phyloP scores from a whole-genome alignment of 176 grass and related monocot species.

The Aegilops longissima region DNA sequence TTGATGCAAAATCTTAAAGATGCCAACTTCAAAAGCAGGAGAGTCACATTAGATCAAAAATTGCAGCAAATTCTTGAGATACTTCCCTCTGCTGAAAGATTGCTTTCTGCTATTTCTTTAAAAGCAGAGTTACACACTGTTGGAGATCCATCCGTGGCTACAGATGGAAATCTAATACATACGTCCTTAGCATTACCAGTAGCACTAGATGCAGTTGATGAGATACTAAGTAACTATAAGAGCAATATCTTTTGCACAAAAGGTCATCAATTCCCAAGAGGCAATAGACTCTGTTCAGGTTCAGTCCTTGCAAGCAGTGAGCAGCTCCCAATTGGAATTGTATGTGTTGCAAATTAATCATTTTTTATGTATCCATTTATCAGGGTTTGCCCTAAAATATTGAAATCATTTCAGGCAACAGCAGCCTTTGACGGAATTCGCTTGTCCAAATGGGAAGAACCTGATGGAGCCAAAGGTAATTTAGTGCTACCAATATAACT shows the following conservation, averaged over 20 bases:
- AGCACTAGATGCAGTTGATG: constrained; percentile 74
- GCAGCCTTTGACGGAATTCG: constrained; percentile 79
- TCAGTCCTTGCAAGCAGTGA: constrained; percentile 85
- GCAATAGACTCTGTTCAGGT: constrained; percentile 65
- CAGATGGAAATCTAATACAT: constrained; percentile 63
- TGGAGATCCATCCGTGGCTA: constrained; percentile 46
- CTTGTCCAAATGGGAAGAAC: constrained; percentile 92
- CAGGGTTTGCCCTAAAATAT: constrained; percentile 1
- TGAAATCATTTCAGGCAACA: constrained; percentile 61
- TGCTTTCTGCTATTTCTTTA: constrained; percentile 76
- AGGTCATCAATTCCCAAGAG: constrained; percentile 60
- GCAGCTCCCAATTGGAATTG: constrained; percentile 83
- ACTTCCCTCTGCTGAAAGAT: constrained; percentile 52
- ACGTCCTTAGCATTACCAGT: constrained; percentile 90
- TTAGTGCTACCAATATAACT: neutral
- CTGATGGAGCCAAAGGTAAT: constrained; percentile 94
- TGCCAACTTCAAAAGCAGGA: constrained; percentile 54
- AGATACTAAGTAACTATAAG: constrained; percentile 69
- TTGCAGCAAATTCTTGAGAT: constrained; percentile 46
- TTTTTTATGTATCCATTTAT: constrained; percentile 24
- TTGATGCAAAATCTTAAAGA: constrained; percentile 61
- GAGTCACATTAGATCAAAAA: constrained; percentile 50
- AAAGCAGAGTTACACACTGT: constrained; percentile 50
- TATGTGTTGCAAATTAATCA: constrained; percentile 39
- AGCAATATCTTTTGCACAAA: constrained; percentile 37